Base-by-base conservation (phyloP, 2,329 filamentous ascomycete species). In the Pseudogymnoascus sp. region DNA sequence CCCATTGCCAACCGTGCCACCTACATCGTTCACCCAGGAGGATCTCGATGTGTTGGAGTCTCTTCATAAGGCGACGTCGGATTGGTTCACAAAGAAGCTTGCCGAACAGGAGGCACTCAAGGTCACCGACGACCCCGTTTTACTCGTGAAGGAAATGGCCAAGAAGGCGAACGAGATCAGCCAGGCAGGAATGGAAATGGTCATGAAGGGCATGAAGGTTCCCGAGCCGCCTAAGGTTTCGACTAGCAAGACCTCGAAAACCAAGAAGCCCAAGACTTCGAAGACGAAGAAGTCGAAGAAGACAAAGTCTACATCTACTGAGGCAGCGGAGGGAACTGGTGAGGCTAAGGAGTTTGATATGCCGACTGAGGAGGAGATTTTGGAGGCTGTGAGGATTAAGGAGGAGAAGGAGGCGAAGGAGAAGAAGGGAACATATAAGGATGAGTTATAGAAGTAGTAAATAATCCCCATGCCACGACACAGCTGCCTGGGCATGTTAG, bases 51-150 rank as follows among this genome's bases (percentile, higher is more conserved):
- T 81, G 59, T 79, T 95, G 23, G 82, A 87, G 61, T 80, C 83
- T 10, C 77, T 86, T 16, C 84, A 87, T 70, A 82, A 85, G 28
- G 81, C 84, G 12, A 84, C 87, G 16, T 78, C 82, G 14, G 79
- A 82, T 18, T 99, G 93, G 93, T 81, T 99, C 18, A 83, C 86
- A 34, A 83, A 89, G 67, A 88, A 89, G 72, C 77, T 90, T 59
- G 78, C 81, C 2, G 82, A 83, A 69, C 93, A 97, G 75, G 84
- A 86, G 31, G 87, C 85, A 68, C 84, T 96, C 2, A 78, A 82
- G 14, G 77, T 80, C 1, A 86, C 86, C 1, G 90, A 91, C 8
- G 87, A 97, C 68, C 90, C 91, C 0, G 87, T 87, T 5, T 80
- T 96, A 7, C 82, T 88, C 0, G 78, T 86, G 67, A 87, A 88